Base-by-base conservation (phyloP, 176 grass and related monocot genomes). In the Panicum miliaceum region DNA sequence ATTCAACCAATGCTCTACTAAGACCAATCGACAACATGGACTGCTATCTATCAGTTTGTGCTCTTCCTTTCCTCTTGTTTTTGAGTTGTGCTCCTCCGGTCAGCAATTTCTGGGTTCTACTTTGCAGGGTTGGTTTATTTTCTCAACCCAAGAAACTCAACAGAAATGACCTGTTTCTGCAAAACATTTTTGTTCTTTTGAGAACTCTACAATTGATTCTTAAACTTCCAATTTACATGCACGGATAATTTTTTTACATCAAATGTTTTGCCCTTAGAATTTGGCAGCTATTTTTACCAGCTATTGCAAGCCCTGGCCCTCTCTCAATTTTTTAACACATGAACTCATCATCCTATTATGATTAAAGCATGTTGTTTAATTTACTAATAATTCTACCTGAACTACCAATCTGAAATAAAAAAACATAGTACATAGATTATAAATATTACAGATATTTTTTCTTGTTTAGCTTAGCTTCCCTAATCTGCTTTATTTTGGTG, bases 31-130 rank as follows among this genome's bases (percentile, higher is more conserved):
- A 27, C 29, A 46, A 64, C 8, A 14, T 79, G 68, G 59, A 59
- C 42, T 19, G 10, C 64, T 62, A 48, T 74, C 35, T 3, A 84
- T 74, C 26, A 80, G 81, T 89, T 84, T 84, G 81, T 74, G 18
- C 12, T 74, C 25, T 65, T 38, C 45, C 53, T 88, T 56, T 15
- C 41, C 32, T 38, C 37, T 57, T n/a, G 3, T 60, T 82, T 68
- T 36, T 76, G 26, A 68, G 29, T 29, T 76, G 2, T 73, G 32
- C 18, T 79, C 35, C 27, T 56, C 64, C 47, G 25, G 26, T 73
- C 23, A 2, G 16, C 6, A 27, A 19, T 79, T 72, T 84, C 37
- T 51, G 10, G 57, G 1, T 68, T 66, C 18, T 46, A 12, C 52
- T 29, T 77, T 32, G n/a, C 51, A 34, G 5, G 15, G 13, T 32